Percentiles rank a stretch among this genome's conserved stretches.
These are phyloP conservation scores for Centella asiatica DNA, from an alignment of 129 eudicot species.

Conservation along the genomic window DNA sequence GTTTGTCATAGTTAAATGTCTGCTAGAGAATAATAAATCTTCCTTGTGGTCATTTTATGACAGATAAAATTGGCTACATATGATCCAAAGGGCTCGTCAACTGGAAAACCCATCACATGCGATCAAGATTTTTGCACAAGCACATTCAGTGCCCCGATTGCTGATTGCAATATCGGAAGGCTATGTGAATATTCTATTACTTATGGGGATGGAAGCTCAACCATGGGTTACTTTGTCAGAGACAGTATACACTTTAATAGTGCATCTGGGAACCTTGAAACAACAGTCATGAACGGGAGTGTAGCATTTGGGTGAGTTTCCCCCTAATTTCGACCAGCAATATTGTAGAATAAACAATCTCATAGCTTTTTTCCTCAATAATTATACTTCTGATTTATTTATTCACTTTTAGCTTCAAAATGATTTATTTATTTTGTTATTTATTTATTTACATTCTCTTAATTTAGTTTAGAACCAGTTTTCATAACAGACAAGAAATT, in stretches of 20 bases:
- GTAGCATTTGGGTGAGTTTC: constrained; percentile 75
- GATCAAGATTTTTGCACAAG: constrained; percentile 58
- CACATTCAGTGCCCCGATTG: constrained; percentile 29
- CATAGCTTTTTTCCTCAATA: too few species aligned
- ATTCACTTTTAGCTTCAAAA: too few species aligned
- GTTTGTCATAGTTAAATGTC: not conserved
- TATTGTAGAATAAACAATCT: not conserved
- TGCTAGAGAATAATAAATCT: not conserved
- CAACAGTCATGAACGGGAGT: constrained; percentile 47
- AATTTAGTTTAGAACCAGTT: too few species aligned
- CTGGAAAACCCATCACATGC: constrained; percentile 47
- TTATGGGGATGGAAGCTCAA: constrained; percentile 91
- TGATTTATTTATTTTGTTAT: too few species aligned
- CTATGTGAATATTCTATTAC: constrained; percentile 69
- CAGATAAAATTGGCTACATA: constrained; percentile 66
- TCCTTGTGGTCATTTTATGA: constrained; percentile 1
- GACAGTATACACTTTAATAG: constrained; percentile 45
- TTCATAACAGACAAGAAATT: not conserved
- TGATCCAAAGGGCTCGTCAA: constrained; percentile 55
- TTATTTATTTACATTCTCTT: too few species aligned
- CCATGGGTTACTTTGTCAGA: constrained; percentile 66
- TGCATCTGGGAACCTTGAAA: constrained; percentile 67
- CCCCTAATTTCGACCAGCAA: not conserved
- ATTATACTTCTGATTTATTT: too few species aligned
- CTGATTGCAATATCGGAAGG: constrained; percentile 55